Base-by-base conservation (phyloP, 805 yeast genomes). In the Lachancea sp. region DNA sequence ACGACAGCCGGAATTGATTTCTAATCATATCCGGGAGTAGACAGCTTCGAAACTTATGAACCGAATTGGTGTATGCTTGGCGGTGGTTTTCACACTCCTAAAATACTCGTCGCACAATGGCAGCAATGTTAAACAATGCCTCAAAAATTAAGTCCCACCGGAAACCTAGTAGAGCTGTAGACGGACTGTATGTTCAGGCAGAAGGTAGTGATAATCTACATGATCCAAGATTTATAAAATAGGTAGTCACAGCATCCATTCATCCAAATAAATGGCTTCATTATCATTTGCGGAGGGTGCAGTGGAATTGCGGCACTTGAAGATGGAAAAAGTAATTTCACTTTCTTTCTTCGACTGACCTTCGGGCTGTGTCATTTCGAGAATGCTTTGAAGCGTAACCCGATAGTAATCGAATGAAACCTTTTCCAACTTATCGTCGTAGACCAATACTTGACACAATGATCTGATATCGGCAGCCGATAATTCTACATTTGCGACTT, bases 401-500 rank as follows among this genome's bases (percentile, higher is more conserved):
- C 74, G 77, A 61, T 82, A 90, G 32, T 78, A 73, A 48, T 80
- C 79, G 21, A 75, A 67, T 30, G 71, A 70, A 2, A 78, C 68
- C 41, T 71, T 67, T 56, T 88, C 97, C 37, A 92, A 58, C 59
- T 80, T 83, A 52, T 88, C 96, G 54, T 92, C 98, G 60, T 72
- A 86, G 1, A 83, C 78, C 34, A 92, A 65, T 12, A 92, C 97
- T 48, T 88, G 94, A 60, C 97, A 87, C 17, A 92, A 67, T 0
- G 94, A 70, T 42, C 88, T 70, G 35, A 92, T 80, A 58, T 92
- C 95, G 26, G 74, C 69, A 16, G 75, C 67, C 2, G 78, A 77
- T 44, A 92, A 71, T 38, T 89, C 96, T 16, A 87, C 89, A 26
- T 82, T 77, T 8, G 96, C 82, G 43, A 92, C 81, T 38, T 83